Conservation (phyloP, 1,139 yeast genomes). For the Candida buenavistaensis region DNA sequence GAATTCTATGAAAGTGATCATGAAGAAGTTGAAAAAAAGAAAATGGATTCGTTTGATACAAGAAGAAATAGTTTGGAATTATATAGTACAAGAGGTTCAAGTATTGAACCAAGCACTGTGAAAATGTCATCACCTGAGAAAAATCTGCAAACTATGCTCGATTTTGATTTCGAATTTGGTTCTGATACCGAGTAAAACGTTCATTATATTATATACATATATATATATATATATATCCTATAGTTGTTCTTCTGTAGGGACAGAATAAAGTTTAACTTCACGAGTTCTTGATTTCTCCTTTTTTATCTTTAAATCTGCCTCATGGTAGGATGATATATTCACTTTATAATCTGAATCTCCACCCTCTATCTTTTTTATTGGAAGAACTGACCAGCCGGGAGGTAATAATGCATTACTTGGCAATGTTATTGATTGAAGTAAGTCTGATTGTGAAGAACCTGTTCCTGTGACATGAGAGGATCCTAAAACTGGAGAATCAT, state of each 20-base stretch:
- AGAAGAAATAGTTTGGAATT: constrained; percentile 15
- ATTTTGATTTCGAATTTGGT: constrained; percentile 29
- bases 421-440: constrained; percentile 9
- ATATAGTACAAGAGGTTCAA: constrained; percentile 8
- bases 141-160: constrained; percentile 9
- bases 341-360: constrained; percentile 19
- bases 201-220: constrained; percentile 2
- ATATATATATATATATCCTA: constrained; percentile 1
- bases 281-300: constrained; percentile 8
- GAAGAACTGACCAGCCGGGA: constrained; percentile 36
- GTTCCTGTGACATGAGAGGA: constrained; percentile 5
- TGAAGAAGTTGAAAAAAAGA: not conserved
- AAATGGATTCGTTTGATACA: constrained; percentile 9
- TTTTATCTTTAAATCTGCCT: constrained; percentile 18
- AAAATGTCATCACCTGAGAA: not conserved
- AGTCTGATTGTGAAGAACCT: not conserved
- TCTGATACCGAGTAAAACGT: constrained; percentile 33
- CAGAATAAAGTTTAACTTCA: constrained; percentile 10
- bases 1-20: constrained; percentile 1
- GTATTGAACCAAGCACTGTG: constrained; percentile 9
- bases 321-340: constrained; percentile 17
- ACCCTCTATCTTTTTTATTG: constrained; percentile 19
- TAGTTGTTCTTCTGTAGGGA: constrained; percentile 9
- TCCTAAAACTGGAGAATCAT: constrained; percentile 4
- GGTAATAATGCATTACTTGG: constrained; percentile 33